A percentile compares a stretch with the other conserved stretches of the same genome.
phyloP scores from a whole-genome alignment of 2,329 filamentous ascomycete species.

The Scedosporium apiospermum region DNA sequence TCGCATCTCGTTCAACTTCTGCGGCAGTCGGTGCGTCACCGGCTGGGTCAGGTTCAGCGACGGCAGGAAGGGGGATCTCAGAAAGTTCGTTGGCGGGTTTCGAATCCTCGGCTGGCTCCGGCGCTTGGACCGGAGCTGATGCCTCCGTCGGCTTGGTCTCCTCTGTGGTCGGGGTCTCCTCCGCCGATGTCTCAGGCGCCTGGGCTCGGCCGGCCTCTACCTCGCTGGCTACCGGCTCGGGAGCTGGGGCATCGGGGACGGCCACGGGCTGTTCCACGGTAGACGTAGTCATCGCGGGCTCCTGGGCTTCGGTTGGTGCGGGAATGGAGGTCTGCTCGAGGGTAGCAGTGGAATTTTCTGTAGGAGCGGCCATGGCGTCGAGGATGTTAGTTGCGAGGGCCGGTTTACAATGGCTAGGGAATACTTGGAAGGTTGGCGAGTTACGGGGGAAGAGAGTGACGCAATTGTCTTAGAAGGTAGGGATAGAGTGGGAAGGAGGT shows the following conservation, averaged over 20 bases:
- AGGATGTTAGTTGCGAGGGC: neutral
- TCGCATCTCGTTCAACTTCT: neutral
- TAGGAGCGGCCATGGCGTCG: neutral
- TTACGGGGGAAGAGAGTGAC: neutral
- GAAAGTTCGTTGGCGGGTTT: neutral
- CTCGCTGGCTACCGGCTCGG: neutral
- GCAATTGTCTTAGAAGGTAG: too few relatives aligned
- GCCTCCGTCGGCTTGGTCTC: slow-evolving; percentile 9
- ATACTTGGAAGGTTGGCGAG: too few relatives aligned
- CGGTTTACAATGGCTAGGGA: neutral
- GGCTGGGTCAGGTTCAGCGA: neutral
- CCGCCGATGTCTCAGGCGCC: neutral
- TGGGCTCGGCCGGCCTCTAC: neutral
- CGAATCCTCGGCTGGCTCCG: neutral
- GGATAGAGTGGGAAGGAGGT: too few relatives aligned
- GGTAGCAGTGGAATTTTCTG: neutral
- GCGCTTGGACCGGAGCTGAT: neutral
- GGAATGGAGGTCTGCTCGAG: neutral
- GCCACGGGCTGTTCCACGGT: neutral
- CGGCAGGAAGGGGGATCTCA: neutral
- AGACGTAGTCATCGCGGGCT: too few relatives aligned
- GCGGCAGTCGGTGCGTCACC: neutral
- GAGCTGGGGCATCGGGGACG: neutral
- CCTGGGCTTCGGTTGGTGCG: neutral
- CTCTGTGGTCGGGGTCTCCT: slow-evolving; percentile 1